Conservation (phyloP, 352 stramenopile species). For the Pythium plurisporium region DNA sequence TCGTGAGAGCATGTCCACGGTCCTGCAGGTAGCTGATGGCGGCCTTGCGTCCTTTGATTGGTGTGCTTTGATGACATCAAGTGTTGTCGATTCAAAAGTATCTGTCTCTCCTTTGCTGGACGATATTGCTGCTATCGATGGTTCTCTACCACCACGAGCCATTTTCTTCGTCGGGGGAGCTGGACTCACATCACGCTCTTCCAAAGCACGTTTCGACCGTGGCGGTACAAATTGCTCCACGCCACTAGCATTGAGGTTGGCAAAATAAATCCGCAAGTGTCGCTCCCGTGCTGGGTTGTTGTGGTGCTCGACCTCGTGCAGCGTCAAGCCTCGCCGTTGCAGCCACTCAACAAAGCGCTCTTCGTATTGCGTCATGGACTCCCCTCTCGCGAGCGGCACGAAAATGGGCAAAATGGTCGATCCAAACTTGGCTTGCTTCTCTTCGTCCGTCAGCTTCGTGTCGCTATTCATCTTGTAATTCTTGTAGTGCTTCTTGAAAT, state of each 20-base stretch:
- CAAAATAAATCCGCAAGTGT: slow-evolving; percentile 1
- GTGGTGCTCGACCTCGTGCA: neutral
- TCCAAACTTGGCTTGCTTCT: neutral
- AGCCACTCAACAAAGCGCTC: slow-evolving; percentile 17
- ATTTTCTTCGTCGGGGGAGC: neutral
- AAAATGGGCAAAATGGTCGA: slow-evolving; percentile 9
- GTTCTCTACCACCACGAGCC: neutral
- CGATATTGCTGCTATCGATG: no score
- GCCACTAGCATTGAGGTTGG: neutral
- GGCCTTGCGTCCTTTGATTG: no score
- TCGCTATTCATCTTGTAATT: neutral
- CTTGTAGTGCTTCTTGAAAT: slow-evolving; percentile 1
- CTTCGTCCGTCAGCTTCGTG: neutral
- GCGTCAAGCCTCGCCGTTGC: neutral
- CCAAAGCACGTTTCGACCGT: neutral
- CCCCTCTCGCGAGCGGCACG: slow-evolving; percentile 7
- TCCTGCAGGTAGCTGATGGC: no score
- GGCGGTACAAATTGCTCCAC: neutral
- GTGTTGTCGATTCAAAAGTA: no score
- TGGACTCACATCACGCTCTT: neutral
- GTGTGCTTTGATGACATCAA: no score
- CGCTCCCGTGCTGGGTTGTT: slow-evolving; percentile 5
- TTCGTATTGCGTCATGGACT: slow-evolving; percentile 14
- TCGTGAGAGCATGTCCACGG: no score
- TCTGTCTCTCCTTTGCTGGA: no score